Evolutionary conservation across 352 stramenopile species (phyloP).

Genomic region (Globisporangium orthogonon): DNA sequence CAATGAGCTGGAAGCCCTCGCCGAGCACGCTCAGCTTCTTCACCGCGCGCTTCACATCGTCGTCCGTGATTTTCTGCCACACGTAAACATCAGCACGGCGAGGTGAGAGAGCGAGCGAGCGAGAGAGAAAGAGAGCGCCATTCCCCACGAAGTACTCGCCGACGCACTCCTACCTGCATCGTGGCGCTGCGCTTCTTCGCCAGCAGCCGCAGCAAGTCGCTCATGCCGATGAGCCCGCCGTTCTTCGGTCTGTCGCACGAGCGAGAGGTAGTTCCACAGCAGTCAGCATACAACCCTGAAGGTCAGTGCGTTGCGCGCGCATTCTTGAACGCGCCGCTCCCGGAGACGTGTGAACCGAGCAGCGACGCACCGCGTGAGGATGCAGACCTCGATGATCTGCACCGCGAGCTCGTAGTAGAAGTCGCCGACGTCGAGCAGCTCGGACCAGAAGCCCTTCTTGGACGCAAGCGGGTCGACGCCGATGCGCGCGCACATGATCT

Average conservation of each 20-base stretch:
- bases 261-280: no score
- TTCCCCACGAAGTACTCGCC: not conserved
- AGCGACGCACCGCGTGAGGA: conserved; percentile 76
- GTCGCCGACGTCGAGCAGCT: conserved; percentile 95
- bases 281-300: not conserved
- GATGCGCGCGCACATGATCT: conserved; percentile 95
- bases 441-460: conserved; percentile 98
- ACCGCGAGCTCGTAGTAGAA: conserved; percentile 99
- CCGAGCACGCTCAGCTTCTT: conserved; percentile 94
- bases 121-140: not conserved
- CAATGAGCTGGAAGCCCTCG: conserved; percentile 92
- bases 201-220: conserved; percentile 63
- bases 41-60: conserved; percentile 93
- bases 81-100: not conserved
- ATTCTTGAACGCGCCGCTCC: no score
- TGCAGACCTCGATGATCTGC: conserved; percentile 98
- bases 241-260: conserved; percentile 59
- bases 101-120: not conserved
- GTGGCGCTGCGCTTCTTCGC: conserved; percentile 52
- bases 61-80: conserved; percentile 70
- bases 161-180: conserved; percentile 38
- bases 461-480: conserved; percentile 96
- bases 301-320: not conserved
- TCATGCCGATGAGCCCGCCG: conserved; percentile 77
- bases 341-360: no score